phyloP scores from a whole-genome alignment of 75 land plant species.

The Picea glauca region DNA sequence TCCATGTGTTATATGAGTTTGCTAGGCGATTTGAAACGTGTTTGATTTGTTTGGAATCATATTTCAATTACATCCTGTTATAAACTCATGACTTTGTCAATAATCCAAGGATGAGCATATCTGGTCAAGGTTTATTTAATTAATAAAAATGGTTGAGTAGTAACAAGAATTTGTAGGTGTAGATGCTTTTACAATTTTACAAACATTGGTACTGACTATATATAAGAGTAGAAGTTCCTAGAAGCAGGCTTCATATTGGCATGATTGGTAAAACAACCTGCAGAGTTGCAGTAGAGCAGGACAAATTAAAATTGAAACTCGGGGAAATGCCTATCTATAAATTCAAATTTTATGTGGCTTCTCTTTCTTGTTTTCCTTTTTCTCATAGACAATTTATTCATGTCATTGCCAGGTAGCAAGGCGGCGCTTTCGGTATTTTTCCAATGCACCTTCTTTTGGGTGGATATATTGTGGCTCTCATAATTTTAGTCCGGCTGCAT shows the following conservation, averaged over 20 bases:
- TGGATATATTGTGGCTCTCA: constrained; percentile 94
- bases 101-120: too few species aligned
- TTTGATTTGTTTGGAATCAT: too few species aligned
- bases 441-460: constrained; percentile 45
- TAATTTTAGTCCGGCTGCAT: constrained; percentile 92
- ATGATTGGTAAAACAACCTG: neutral
- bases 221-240: neutral
- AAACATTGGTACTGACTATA: neutral
- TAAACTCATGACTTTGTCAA: too few species aligned
- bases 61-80: too few species aligned
- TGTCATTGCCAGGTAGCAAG: constrained; percentile 54
- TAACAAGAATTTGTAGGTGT: neutral
- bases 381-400: neutral
- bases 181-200: neutral
- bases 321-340: neutral
- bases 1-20: too few species aligned
- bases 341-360: neutral
- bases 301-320: neutral
- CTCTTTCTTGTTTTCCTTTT: neutral
- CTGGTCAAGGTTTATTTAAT: neutral
- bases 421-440: constrained; percentile 54
- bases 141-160: neutral
- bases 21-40: too few species aligned
- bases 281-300: neutral
- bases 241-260: neutral